phyloP scores from a whole-genome alignment of 2,329 filamentous ascomycete genomes.

The Podosphaera fusca region DNA sequence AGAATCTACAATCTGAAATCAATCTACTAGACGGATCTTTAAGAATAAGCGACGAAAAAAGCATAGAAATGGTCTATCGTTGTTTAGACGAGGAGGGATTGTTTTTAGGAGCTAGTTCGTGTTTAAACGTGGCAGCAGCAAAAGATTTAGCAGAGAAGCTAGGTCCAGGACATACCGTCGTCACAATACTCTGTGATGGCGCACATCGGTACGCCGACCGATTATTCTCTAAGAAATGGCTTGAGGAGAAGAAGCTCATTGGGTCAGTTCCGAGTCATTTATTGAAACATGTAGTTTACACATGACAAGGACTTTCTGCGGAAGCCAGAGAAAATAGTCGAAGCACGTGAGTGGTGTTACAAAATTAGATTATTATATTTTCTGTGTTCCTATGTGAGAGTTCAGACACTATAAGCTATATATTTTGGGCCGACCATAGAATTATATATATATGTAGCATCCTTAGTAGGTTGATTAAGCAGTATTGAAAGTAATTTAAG shows the following conservation, averaged over 20 bases:
- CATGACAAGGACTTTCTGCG: constrained; percentile 21
- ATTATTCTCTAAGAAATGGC: constrained; percentile 78
- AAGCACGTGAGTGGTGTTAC: no score
- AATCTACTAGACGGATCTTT: constrained; percentile 65
- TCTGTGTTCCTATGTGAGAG: no score
- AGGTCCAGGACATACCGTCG: constrained; percentile 71
- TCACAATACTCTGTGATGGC: constrained; percentile 84
- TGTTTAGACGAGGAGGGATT: constrained; percentile 90
- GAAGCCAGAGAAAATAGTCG: no score
- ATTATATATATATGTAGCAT: no score
- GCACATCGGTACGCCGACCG: constrained; percentile 94
- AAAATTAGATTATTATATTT: no score
- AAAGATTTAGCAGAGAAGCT: constrained; percentile 83
- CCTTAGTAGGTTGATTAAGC: no score
- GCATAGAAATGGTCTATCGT: constrained; percentile 90
- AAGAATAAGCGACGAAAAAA: constrained; percentile 75
- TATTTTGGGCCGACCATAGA: no score
- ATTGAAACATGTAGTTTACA: constrained; percentile 84
- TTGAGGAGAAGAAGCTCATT: constrained; percentile 64
- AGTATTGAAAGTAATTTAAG: no score
- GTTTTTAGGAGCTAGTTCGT: constrained; percentile 83
- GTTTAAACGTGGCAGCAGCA: constrained; percentile 84
- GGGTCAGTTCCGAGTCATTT: constrained; percentile 63
- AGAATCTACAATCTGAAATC: constrained; percentile 74
- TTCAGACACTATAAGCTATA: no score